Conservation (phyloP, 202 grass and related monocot genomes). For the Carex arenaria region DNA sequence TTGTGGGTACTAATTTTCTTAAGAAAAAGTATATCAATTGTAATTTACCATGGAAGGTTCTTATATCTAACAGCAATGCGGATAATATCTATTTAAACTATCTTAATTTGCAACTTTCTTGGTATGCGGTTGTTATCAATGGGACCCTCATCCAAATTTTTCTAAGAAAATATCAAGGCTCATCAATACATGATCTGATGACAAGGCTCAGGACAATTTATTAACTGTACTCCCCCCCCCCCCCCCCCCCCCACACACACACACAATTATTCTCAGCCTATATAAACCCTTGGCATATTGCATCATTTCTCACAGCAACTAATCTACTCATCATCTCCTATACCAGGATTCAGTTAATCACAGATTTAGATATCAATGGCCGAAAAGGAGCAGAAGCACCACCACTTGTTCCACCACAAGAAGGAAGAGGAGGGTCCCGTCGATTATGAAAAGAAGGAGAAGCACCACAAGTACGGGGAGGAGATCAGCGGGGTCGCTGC, state of each 20-base stretch:
- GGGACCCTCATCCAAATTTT: background rate
- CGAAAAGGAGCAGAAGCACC: conserved; percentile 41
- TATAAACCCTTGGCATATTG: background rate
- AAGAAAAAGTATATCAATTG: background rate
- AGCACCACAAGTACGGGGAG: conserved; percentile 59
- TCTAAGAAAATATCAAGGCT: background rate
- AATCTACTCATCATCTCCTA: background rate
- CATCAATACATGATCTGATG: background rate
- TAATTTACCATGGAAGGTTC: background rate
- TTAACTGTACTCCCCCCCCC: background rate
- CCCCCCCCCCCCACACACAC: too few relatives aligned
- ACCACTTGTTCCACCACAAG: conserved; percentile 52
- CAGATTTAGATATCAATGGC: background rate
- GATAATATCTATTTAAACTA: background rate
- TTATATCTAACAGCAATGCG: too few relatives aligned
- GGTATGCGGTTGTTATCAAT: conserved; percentile 1
- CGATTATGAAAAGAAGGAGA: conserved; percentile 56
- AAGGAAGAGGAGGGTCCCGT: conserved; percentile 33
- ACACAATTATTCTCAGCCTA: background rate
- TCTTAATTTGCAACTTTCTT: background rate
- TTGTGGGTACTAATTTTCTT: background rate
- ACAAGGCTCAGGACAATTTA: background rate
- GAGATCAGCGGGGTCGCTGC: conserved; percentile 35
- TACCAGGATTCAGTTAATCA: background rate
- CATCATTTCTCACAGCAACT: background rate